Evolutionary conservation across 1,284 basidiomycete genomes (phyloP).

Genomic region (Trametes polyzona): DNA sequence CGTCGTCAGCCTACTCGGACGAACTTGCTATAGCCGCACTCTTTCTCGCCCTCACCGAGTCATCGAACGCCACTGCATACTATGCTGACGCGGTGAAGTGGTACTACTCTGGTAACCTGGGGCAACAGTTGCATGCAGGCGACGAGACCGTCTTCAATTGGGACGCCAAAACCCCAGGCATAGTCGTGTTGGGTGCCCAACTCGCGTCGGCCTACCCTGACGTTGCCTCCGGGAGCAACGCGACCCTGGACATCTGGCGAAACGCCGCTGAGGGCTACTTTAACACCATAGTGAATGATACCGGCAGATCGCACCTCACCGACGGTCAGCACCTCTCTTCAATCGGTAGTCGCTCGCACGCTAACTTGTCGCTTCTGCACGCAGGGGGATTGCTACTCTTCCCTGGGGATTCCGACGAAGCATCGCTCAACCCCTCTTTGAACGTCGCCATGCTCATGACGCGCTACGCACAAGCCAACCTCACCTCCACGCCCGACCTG

Average conservation of each 20-base stretch:
- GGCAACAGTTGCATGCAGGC: conserved; percentile 33
- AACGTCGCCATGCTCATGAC: conserved; percentile 84
- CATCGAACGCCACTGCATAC: conserved; percentile 18
- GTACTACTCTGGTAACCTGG: conserved; percentile 64
- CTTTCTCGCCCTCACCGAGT: conserved; percentile 70
- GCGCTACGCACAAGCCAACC: conserved; percentile 64
- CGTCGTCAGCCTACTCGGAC: conserved; percentile 72
- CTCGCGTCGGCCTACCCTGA: conserved; percentile 56
- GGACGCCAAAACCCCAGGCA: conserved; percentile 82
- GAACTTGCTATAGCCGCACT: conserved; percentile 77
- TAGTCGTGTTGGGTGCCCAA: conserved; percentile 76
- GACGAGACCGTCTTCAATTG: conserved; percentile 81
- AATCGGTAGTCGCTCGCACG: background rate
- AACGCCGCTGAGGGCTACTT: conserved; percentile 76
- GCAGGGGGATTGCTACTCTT: conserved; percentile 82
- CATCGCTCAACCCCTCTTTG: conserved; percentile 84
- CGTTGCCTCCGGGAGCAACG: conserved; percentile 41
- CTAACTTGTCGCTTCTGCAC: background rate
- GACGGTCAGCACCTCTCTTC: conserved; percentile 43
- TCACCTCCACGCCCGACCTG: conserved; percentile 68
- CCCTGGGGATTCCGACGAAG: conserved; percentile 76
- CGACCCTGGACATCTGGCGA: conserved; percentile 70
- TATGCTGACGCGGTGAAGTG: conserved; percentile 69
- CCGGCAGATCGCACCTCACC: conserved; percentile 58
- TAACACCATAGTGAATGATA: conserved; percentile 67